Evolutionary conservation across 176 grass and related monocot genomes (phyloP).

Genomic region (Elymus sibiricus): DNA sequence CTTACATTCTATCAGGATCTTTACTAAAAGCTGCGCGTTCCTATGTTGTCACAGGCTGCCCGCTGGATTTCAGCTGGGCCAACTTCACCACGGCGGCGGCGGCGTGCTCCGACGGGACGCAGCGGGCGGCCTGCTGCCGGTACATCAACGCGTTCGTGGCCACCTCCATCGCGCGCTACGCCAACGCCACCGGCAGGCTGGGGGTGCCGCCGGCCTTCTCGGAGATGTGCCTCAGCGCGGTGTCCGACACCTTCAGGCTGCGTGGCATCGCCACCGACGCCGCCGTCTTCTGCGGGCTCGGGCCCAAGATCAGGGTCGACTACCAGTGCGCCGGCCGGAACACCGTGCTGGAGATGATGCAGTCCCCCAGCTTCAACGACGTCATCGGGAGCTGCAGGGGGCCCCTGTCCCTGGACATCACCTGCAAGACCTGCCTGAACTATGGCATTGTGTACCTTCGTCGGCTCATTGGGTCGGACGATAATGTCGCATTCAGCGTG

Average conservation of each 20-base stretch:
- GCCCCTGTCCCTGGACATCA: conserved; percentile 69
- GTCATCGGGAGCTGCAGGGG: conserved; percentile 83
- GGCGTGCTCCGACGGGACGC: conserved; percentile 56
- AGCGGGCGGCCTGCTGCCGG: conserved; percentile 72
- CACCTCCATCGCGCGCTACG: conserved; percentile 77
- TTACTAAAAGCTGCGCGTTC: conserved; percentile 13
- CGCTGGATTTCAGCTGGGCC: conserved; percentile 87
- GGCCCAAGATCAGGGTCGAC: conserved; percentile 83
- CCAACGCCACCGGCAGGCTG: conserved; percentile 74
- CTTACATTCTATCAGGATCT: not conserved
- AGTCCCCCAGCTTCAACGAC: conserved; percentile 76
- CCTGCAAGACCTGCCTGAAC: conserved; percentile 97
- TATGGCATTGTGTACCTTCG: conserved; percentile 84
- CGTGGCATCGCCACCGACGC: conserved; percentile 61
- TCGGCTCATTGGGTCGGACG: conserved; percentile 64
- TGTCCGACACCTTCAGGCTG: conserved; percentile 66
- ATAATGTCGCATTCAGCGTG: conserved; percentile 83
- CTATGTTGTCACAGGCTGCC: conserved; percentile 48
- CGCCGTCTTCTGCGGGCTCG: conserved; percentile 64
- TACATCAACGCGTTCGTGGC: conserved; percentile 98
- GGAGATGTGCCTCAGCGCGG: conserved; percentile 62
- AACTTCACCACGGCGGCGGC: conserved; percentile 73
- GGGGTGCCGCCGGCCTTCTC: conserved; percentile 84
- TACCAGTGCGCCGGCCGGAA: conserved; percentile 81
- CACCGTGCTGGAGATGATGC: conserved; percentile 95